Conservation (phyloP, 176 grass and related monocot species). For the Guadua angustifolia region DNA sequence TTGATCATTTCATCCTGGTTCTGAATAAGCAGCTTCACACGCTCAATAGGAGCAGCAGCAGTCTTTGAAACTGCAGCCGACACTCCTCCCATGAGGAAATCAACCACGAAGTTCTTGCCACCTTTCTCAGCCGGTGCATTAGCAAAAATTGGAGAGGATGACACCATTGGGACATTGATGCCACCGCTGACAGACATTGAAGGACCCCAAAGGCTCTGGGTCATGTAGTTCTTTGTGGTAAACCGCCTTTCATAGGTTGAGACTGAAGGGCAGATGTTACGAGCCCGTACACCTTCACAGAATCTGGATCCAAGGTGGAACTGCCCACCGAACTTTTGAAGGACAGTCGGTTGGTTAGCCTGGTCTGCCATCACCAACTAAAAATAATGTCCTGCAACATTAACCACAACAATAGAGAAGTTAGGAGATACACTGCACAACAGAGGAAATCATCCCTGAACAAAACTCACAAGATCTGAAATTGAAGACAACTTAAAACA, state of each 20-base stretch:
- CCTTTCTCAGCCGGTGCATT: conserved; percentile 78
- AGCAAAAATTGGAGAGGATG: conserved; percentile 63
- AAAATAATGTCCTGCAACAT: conserved; percentile 41
- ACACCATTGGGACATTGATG: conserved; percentile 45
- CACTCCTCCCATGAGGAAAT: conserved; percentile 96
- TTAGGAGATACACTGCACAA: neutral
- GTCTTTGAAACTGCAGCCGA: conserved; percentile 96
- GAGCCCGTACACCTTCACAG: conserved; percentile 53
- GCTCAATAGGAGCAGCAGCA: conserved; percentile 90
- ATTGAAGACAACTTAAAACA: neutral
- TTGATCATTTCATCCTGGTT: conserved; percentile 99
- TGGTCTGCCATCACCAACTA: conserved; percentile 71
- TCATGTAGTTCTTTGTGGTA: conserved; percentile 54
- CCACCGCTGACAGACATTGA: conserved; percentile 47
- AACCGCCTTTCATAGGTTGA: conserved; percentile 57
- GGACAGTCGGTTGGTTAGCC: conserved; percentile 64
- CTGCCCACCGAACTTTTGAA: conserved; percentile 68
- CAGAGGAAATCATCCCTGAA: neutral
- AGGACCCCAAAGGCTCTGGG: conserved; percentile 39
- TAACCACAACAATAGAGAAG: neutral
- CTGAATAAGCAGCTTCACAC: conserved; percentile 93
- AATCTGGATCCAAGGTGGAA: conserved; percentile 72
- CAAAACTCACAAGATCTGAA: neutral
- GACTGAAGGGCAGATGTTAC: conserved; percentile 52
- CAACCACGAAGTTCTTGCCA: conserved; percentile 61